Percentiles rank a stretch among this genome's conserved stretches.
These are phyloP conservation scores for Suillus subalutaceus DNA, from an alignment of 768 basidiomycete genomes.

Conservation along the genomic window DNA sequence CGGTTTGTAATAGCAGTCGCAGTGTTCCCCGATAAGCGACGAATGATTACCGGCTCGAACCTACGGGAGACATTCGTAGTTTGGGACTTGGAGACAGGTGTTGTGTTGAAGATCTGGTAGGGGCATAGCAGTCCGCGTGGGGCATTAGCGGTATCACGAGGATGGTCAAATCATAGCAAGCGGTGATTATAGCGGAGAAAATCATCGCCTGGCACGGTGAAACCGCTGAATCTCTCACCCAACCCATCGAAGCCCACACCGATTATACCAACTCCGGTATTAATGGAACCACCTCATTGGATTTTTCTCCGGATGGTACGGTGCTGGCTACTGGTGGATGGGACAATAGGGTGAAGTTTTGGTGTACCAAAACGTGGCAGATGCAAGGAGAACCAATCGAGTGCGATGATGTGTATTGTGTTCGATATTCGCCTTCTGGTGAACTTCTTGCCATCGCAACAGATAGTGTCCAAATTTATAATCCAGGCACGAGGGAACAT, in stretches of 20 bases:
- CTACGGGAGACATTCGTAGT: background rate
- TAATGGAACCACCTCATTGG: no score
- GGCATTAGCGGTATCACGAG: background rate
- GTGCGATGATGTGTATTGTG: no score
- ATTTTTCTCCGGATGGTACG: background rate
- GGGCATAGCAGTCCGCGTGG: rapidly evolving
- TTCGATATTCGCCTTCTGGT: no score
- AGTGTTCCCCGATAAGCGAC: background rate
- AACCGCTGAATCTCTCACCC: background rate
- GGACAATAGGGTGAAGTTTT: no score
- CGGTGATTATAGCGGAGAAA: background rate
- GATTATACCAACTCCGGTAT: no score
- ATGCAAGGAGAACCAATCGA: no score
- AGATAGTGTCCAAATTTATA: no score
- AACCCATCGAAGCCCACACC: background rate
- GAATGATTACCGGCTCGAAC: background rate
- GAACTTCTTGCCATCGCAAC: no score
- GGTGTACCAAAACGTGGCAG: no score
- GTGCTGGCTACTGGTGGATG: constrained; percentile 25
- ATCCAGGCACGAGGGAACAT: no score
- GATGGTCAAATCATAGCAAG: background rate
- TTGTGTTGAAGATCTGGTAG: background rate
- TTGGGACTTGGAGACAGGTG: background rate
- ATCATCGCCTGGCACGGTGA: background rate
- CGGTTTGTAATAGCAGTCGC: background rate